Evolutionary conservation across 1,139 yeast species (phyloP), one percentile per base, ranked within the genome.

Genomic region (Sugiyamaella sp.): DNA sequence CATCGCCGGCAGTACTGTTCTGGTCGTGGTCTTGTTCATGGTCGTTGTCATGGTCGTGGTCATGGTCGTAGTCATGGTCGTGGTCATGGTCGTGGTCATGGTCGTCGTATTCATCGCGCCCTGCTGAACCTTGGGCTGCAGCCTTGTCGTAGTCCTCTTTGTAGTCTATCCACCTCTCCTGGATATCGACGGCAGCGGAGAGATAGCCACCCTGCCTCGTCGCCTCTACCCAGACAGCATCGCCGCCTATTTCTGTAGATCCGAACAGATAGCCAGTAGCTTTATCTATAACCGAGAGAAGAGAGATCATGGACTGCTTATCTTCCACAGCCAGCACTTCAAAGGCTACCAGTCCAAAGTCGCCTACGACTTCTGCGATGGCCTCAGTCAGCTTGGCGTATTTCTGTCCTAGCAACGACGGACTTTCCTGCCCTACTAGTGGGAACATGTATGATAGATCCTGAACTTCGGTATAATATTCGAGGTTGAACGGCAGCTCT

Each of bases 221-320:
- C 0, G 97, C 97, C 63, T 91, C 97, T 14, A 91, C 87, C 99
- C 99, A 95, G 2, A 93, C 84, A 0, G 95, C 81, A 67, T 95
- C 99, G 16, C 98, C 98, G 2, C 97, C 97, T 12, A 91, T 78
- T 63, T 95, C 99, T 32, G 90, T 86, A 1, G 90, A 74, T 0
- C 99, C 99, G 74, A 89, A 90, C 61, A 88, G 80, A 67, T 95
- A 95, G 0, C 99, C 99, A 62, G 85, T 88, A 1, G 97, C 95
- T 66, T 87, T 89, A 67, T 95, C 99, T 12, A 95, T 81, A 1
- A 82, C 76, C 14, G 86, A 79, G 52, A 93, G 76, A 35, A 95
- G 70, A 52, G 85, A 79, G 35, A 93, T 90, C 99, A 95, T 93
- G 33, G 95, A 84, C 60, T 84, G 82, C 66, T 91, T 91, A 68